phyloP scores from a whole-genome alignment of 768 basidiomycete species.

The Neoboletus subvelutipes region DNA sequence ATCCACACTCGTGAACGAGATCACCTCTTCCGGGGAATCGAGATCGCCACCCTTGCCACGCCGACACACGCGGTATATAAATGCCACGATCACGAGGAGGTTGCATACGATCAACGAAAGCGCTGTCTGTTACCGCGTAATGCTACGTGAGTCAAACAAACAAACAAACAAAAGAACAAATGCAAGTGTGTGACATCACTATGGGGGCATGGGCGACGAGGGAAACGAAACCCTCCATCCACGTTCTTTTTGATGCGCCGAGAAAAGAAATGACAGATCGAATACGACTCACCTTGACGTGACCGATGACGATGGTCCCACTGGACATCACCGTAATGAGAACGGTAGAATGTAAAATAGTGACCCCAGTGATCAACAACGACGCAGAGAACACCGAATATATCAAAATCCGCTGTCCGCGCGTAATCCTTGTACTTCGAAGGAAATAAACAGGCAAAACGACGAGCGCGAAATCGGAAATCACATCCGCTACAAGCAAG shows the following conservation, averaged over 20 bases:
- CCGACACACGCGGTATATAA: slow-evolving; percentile 16
- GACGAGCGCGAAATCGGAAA: slow-evolving; percentile 22
- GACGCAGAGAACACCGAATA: slow-evolving; percentile 21
- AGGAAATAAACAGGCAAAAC: slow-evolving; percentile 16
- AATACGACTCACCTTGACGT: slow-evolving; percentile 22
- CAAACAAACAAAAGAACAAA: neutral
- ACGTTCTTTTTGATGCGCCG: neutral
- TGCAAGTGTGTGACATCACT: neutral
- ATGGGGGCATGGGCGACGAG: neutral
- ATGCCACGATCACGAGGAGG: slow-evolving; percentile 26
- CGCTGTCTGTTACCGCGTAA: slow-evolving; percentile 15
- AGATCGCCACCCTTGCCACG: slow-evolving; percentile 3
- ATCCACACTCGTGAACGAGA: slow-evolving; percentile 20
- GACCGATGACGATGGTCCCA: slow-evolving; percentile 17
- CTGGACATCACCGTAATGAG: neutral
- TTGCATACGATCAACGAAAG: slow-evolving; percentile 28
- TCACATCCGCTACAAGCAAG: slow-evolving; percentile 14
- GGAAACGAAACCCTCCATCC: neutral
- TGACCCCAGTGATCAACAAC: slow-evolving; percentile 17
- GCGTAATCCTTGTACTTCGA: slow-evolving; percentile 1
- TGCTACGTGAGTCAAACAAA: neutral
- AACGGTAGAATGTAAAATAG: slow-evolving; percentile 16
- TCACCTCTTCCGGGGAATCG: neutral
- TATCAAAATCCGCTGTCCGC: slow-evolving; percentile 18
- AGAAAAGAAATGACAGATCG: neutral